Conservation (phyloP, 2,329 filamentous ascomycete genomes). For the Arthrinium phaeospermum region DNA sequence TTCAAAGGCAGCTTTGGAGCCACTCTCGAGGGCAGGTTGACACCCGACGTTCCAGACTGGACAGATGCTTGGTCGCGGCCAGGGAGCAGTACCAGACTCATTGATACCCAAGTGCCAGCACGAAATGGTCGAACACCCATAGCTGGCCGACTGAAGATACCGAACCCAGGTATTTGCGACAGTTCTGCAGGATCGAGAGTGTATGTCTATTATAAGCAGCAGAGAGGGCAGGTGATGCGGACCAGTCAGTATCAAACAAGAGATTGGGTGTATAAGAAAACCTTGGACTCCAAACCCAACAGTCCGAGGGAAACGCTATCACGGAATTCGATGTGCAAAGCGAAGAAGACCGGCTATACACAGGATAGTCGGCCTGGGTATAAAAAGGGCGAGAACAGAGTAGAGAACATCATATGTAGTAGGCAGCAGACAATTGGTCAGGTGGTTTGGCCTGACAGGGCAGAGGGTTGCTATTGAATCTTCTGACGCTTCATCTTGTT, state of each 20-base stretch:
- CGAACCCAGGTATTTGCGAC: neutral
- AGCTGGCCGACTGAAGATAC: neutral
- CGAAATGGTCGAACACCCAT: neutral
- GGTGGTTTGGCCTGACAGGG: neutral
- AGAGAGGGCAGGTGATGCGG: neutral
- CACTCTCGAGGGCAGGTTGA: neutral
- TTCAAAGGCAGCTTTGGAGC: neutral
- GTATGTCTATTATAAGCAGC: constrained; percentile 12
- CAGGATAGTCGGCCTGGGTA: neutral
- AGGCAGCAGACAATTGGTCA: neutral
- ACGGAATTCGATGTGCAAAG: neutral
- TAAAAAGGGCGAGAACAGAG: neutral
- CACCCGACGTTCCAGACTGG: constrained; percentile 5
- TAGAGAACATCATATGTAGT: neutral
- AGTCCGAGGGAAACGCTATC: constrained; percentile 1
- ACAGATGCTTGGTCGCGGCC: neutral
- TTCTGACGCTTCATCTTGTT: neutral
- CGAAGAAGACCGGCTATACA: neutral
- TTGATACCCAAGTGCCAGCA: constrained; percentile 15
- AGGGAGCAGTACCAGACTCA: neutral
- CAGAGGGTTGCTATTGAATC: neutral
- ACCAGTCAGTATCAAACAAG: neutral
- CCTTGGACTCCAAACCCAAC: constrained; percentile 1
- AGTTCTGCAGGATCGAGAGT: constrained; percentile 1
- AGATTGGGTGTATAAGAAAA: constrained; percentile 7